These are phyloP conservation scores for Cytospora leucostoma DNA, from an alignment of 2,329 filamentous ascomycete species.

Conservation along the genomic window DNA sequence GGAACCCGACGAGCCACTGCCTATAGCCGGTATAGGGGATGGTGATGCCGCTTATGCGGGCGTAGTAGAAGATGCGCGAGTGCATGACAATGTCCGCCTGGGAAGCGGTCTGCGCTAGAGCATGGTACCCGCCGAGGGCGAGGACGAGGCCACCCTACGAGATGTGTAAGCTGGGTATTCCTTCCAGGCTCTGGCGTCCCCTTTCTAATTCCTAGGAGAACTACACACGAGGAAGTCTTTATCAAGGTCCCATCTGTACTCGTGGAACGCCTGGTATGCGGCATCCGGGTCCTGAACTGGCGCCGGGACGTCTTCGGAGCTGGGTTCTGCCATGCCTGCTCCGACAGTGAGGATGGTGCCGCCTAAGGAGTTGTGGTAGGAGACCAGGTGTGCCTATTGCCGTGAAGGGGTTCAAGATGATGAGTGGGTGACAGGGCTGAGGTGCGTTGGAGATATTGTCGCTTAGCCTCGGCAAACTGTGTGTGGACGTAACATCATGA, in stretches of 20 bases:
- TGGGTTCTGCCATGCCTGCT: constrained; percentile 14
- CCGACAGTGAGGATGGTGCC: background rate
- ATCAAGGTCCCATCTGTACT: constrained; percentile 27
- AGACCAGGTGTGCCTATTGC: background rate
- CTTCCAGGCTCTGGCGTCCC: background rate
- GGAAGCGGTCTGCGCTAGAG: constrained; percentile 24
- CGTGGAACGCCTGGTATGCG: constrained; percentile 22
- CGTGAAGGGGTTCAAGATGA: background rate
- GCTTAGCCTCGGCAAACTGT: constrained; percentile 1
- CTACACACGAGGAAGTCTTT: constrained; percentile 27
- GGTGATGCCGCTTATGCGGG: constrained; percentile 48
- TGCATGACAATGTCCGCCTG: constrained; percentile 29
- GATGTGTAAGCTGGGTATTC: background rate
- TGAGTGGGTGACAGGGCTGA: background rate
- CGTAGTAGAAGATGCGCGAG: constrained; percentile 60
- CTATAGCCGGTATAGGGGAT: constrained; percentile 71
- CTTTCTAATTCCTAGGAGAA: background rate
- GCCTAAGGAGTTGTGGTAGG: background rate
- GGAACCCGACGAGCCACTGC: constrained; percentile 53
- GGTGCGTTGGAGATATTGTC: background rate
- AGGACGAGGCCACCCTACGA: constrained; percentile 25
- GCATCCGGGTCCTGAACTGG: background rate
- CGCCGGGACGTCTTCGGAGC: background rate
- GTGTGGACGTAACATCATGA: no score
- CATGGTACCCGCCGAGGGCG: constrained; percentile 25